These are phyloP conservation scores for Zymoseptoria tritici DNA, from an alignment of 2,329 filamentous ascomycete species.

Conservation along the genomic window DNA sequence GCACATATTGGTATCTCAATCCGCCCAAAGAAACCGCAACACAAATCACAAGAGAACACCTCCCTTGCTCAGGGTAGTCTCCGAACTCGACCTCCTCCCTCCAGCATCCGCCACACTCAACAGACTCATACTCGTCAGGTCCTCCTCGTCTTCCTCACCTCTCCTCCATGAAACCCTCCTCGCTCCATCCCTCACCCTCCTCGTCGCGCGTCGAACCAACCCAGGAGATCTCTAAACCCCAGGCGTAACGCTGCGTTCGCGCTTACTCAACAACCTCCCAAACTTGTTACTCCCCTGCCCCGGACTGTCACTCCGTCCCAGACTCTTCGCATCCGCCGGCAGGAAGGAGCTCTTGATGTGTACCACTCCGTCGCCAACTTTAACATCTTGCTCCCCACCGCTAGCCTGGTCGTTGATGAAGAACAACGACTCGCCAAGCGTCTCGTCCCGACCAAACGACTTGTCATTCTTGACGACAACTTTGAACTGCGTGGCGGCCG, in stretches of 20 bases:
- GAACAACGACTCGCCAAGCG: constrained; percentile 80
- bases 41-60: background rate
- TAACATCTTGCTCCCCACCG: constrained; percentile 60
- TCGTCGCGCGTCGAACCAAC: background rate
- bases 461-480: constrained; percentile 78
- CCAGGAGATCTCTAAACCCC: constrained; percentile 14
- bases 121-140: background rate
- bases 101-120: background rate
- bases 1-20: background rate
- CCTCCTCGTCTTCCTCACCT: background rate
- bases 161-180: background rate
- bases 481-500: constrained; percentile 79
- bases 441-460: constrained; percentile 75
- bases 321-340: constrained; percentile 20
- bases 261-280: constrained; percentile 20
- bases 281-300: constrained; percentile 17
- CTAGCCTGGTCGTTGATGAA: constrained; percentile 76
- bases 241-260: constrained; percentile 28
- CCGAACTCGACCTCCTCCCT: background rate
- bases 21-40: background rate
- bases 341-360: constrained; percentile 37
- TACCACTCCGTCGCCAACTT: constrained; percentile 70
- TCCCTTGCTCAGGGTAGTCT: background rate
- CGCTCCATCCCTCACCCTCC: background rate
- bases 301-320: constrained; percentile 5